These are phyloP conservation scores for Colletotrichum tamarilloi DNA, from an alignment of 2,329 filamentous ascomycete species.

Conservation along the genomic window DNA sequence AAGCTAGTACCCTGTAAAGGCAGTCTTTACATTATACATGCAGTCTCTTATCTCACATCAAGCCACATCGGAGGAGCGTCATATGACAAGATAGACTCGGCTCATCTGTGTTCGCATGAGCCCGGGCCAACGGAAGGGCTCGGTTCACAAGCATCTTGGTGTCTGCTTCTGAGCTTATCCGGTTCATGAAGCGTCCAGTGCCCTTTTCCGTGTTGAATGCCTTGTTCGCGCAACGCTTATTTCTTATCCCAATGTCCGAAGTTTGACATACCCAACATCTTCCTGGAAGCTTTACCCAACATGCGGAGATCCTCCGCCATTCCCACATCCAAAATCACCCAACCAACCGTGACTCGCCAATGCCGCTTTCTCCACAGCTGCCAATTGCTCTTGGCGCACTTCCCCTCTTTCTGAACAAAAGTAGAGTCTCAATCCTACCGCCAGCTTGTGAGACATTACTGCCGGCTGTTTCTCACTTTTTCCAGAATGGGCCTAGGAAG, in stretches of 20 bases:
- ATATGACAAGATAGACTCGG: not conserved
- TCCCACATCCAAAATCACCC: not conserved
- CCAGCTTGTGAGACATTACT: not conserved
- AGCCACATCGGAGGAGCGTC: not conserved
- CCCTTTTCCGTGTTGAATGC: not conserved
- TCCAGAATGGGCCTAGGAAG: not conserved
- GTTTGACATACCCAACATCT: not conserved
- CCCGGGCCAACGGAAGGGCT: not conserved
- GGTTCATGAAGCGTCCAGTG: not conserved
- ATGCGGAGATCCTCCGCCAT: constrained; percentile 26
- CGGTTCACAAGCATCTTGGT: not conserved
- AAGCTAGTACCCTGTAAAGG: not conserved
- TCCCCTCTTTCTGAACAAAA: not conserved
- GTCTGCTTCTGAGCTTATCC: not conserved
- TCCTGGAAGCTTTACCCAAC: not conserved
- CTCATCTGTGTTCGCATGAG: not conserved
- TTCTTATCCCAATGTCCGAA: not conserved
- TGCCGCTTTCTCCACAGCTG: constrained; percentile 24
- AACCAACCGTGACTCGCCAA: constrained; percentile 9
- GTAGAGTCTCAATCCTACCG: not conserved
- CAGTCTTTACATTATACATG: not conserved
- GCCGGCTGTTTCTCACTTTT: not conserved
- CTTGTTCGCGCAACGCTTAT: not conserved
- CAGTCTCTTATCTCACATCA: not conserved
- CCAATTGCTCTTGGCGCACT: not conserved